Evolutionary conservation across 2,329 filamentous ascomycete genomes (phyloP), one percentile per base, ranked within the genome.

Genomic region (Neophaeococcomyces mojaviensis): DNA sequence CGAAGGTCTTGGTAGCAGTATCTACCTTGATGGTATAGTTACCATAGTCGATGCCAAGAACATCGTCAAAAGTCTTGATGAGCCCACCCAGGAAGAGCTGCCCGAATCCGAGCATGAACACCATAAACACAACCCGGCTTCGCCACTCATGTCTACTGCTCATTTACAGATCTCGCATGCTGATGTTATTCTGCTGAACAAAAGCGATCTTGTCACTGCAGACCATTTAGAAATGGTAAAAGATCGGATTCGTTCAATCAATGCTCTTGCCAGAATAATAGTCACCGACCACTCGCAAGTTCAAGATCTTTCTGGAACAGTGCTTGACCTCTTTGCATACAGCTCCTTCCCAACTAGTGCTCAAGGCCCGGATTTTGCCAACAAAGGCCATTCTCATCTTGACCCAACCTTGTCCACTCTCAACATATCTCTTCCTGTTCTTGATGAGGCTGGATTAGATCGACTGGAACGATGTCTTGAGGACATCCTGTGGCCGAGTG

Each of bases 121-220:
- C 28, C 46, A 55, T 24, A 26, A 53, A 20, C 50, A 55, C 30
- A 24, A 78, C 18, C 64, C 71, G 50, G 68, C 79, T 22, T 82
- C 83, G 0, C 82, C 85, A 0, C 68, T 88, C 7, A 78, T 96
- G 65, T 96, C 90, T 0, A 95, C 87, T 2, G 92, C 92, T 0
- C 92, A 98, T 64, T 76, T 97, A 39, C 92, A 98, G 60, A 94
- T 98, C 49, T 96, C 88, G 1, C 90, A 98, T 59, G 92, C 92
- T 5, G 92, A 98, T 66, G 88, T 97, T 7, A 78, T 98, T 36
- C 79, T 98, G 32, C 79, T 98, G 56, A 98, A 98, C 69, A 98
- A 98, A 65, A 75, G 82, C 2, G 92, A 98, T 61, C 72, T 96
- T 3, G 88, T 97, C 3, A 78, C 75, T 4, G 63, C 75, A 1